Base-by-base conservation (phyloP, 805 yeast genomes). In the Candida ponderosae region DNA sequence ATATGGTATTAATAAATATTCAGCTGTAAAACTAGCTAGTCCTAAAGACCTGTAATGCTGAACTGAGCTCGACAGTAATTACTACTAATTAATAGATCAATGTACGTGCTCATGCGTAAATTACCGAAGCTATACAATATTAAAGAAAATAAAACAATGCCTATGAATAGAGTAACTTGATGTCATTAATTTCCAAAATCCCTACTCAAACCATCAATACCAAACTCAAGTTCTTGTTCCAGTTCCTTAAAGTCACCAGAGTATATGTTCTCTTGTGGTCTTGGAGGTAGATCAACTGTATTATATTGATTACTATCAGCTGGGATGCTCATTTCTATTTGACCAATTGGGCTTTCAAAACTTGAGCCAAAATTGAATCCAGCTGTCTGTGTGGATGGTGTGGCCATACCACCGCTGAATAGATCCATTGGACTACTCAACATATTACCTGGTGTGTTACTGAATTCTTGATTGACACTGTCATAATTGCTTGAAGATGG, bases 221-320 rank as follows among this genome's bases (percentile, higher is more conserved):
- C 87, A 53, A 69, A 80, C 43, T 78, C 85, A 47, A 80, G 54
- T 44, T 81, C 88, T 42, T 68, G 73, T 46, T 80, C 88, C 31
- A 80, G 54, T 37, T 75, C 81, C 24, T 65, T 52, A 29, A 65
- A 52, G 7, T 47, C 50, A 18, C 39, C 41, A 17, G 50, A 24
- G 9, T 36, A 45, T 32, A 56, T 50, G 37, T 63, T 71, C 48
- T 77, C 84, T 40, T 72, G 79, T 4, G 84, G 83, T 47, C 72
- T 68, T 34, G 83, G 84, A 8, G 82, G 84, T 34, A 68, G 51
- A 47, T 66, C 82, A 15, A 66, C 58, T 34, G 60, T 56, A 40
- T 62, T 56, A 34, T 46, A 57, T 21, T 66, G 66, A 31, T 56
- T 33, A 38, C 59, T 40, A n/a, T 57, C 65, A 13, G 73, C 60